Evolutionary conservation across 1,284 basidiomycete genomes (phyloP).

Genomic region (Pascua guehoae): DNA sequence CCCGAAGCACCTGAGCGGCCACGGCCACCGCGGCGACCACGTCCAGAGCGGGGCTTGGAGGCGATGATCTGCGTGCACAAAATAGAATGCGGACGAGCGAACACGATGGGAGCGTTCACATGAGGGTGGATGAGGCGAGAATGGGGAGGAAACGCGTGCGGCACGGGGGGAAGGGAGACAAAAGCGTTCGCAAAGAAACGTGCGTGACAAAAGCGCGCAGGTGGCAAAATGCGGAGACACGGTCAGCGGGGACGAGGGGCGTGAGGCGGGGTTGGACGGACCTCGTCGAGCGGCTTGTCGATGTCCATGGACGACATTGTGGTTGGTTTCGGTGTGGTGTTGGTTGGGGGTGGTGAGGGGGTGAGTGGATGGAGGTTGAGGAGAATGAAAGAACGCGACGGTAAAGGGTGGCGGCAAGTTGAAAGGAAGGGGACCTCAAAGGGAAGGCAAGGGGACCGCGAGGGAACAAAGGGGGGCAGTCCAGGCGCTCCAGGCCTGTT

Average conservation of each 20-base stretch:
- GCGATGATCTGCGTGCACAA: constrained; percentile 64
- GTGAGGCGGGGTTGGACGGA: constrained; percentile 47
- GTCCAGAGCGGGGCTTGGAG: constrained; percentile 52
- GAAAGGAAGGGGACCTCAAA: too few relatives aligned
- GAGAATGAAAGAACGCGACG: not conserved
- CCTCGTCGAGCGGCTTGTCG: constrained; percentile 87
- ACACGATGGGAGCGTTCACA: too few relatives aligned
- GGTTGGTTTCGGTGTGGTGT: constrained; percentile 13
- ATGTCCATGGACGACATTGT: constrained; percentile 50
- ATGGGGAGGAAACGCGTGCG: not conserved
- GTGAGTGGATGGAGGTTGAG: not conserved
- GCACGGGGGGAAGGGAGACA: not conserved
- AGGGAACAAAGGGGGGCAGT: too few relatives aligned
- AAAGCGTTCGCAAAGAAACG: not conserved
- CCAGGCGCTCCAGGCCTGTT: too few relatives aligned
- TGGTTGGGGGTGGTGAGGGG: constrained; percentile 1
- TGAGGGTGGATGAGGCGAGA: not conserved
- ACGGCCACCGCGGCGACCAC: constrained; percentile 52
- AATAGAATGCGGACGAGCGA: not conserved
- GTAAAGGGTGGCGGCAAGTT: too few relatives aligned
- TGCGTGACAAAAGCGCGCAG: constrained; percentile 3
- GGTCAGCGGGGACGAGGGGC: constrained; percentile 7
- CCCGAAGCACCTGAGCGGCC: constrained; percentile 43
- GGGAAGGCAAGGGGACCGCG: too few relatives aligned
- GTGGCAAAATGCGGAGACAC: not conserved